Evolutionary conservation across 202 grass and related monocot species (phyloP).

Genomic region (Schoenoplectus tabernaemontani): DNA sequence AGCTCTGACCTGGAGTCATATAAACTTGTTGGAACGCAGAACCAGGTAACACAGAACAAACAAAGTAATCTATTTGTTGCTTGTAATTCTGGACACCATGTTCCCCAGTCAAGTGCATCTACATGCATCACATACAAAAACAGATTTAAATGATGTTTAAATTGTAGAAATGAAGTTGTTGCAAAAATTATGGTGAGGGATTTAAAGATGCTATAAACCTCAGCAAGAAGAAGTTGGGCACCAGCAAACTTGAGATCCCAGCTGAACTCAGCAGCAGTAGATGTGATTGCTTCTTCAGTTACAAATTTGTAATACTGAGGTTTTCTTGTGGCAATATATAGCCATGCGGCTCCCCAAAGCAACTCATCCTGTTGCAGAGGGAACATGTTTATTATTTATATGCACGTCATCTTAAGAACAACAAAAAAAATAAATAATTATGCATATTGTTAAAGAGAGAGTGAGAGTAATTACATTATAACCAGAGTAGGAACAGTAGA

Average conservation of each 20-base stretch:
- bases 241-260: conserved; percentile 95
- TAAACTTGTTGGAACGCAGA: conserved; percentile 68
- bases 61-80: conserved; percentile 71
- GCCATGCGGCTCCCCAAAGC: conserved; percentile 84
- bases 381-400: no score
- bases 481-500: conserved; percentile 97
- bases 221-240: conserved; percentile 69
- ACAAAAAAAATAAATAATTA: neutral
- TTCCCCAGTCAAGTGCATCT: conserved; percentile 46
- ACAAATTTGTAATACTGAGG: conserved; percentile 58
- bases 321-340: conserved; percentile 61
- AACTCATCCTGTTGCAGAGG: conserved; percentile 56
- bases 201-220: conserved; percentile 19
- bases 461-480: conserved; percentile 38
- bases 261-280: conserved; percentile 90
- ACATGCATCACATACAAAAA: neutral
- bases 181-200: neutral
- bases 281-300: conserved; percentile 59
- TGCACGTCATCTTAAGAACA: neutral
- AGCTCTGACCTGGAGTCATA: conserved; percentile 46
- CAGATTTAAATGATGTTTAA: neutral
- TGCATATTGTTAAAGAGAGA: neutral
- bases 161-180: neutral
- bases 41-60: conserved; percentile 75
- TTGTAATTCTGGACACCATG: conserved; percentile 62